Evolutionary conservation across 345 rosid species (phyloP).

Genomic region (Eucalyptus marginata): DNA sequence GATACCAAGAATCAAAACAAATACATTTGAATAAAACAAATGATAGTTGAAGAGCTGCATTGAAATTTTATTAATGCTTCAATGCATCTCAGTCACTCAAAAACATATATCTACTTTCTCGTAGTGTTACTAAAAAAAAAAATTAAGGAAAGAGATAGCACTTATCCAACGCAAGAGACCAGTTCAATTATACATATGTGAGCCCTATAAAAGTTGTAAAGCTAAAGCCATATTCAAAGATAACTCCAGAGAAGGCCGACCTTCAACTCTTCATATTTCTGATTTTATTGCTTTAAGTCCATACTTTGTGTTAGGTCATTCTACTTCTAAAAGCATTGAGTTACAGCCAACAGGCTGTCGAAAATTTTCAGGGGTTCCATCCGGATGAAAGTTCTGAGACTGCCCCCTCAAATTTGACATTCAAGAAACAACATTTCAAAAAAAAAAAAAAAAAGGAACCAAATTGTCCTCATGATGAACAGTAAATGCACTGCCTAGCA

Average conservation of each 20-base stretch:
- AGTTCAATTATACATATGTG: background rate
- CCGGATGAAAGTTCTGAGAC: background rate
- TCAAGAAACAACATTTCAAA: background rate
- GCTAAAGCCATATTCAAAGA: background rate
- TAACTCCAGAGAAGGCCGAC: background rate
- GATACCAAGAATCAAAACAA: background rate
- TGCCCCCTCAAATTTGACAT: background rate
- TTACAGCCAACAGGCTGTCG: background rate
- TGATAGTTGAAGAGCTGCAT: background rate
- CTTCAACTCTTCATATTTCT: background rate
- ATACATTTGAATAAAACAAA: slow-evolving; percentile 19
- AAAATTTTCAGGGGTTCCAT: background rate
- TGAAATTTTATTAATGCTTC: background rate
- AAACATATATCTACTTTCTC: background rate
- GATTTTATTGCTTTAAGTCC: background rate
- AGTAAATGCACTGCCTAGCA: background rate
- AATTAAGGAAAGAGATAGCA: background rate
- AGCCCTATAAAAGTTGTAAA: background rate
- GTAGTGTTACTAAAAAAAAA: background rate
- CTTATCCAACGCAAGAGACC: background rate
- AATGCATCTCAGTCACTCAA: background rate
- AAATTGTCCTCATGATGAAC: background rate
- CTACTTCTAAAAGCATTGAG: background rate
- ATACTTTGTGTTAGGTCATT: background rate
- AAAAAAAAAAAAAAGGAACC: background rate